These are phyloP conservation scores for Harringtonia aguacate DNA, from an alignment of 2,329 filamentous ascomycete species.

Conservation along the genomic window DNA sequence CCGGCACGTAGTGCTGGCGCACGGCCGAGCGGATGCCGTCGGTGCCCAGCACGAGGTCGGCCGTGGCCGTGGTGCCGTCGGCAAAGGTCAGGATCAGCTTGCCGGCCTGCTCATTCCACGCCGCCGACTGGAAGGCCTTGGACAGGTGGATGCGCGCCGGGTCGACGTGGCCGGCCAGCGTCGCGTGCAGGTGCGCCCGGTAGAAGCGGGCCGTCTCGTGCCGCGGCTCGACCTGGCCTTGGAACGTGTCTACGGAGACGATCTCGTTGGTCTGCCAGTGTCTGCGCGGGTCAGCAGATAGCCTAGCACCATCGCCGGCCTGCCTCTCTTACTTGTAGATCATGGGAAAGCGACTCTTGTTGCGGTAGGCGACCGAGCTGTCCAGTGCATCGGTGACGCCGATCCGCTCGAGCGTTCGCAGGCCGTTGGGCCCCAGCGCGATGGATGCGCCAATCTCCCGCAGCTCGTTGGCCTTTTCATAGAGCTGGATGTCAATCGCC, in stretches of 20 bases:
- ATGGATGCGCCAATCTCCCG: constrained; percentile 4
- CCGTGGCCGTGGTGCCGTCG: constrained; percentile 31
- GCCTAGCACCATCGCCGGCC: too few species aligned
- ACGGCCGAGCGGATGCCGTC: constrained; percentile 42
- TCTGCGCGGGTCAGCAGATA: too few species aligned
- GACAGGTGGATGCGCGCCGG: constrained; percentile 27
- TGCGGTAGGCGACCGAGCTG: constrained; percentile 27
- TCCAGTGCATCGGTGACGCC: constrained; percentile 34
- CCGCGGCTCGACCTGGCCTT: constrained; percentile 23
- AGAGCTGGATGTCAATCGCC: constrained; percentile 23
- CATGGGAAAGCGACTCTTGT: constrained; percentile 30
- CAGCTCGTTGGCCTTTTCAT: constrained; percentile 17
- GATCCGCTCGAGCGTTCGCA: constrained; percentile 38
- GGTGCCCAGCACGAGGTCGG: constrained; percentile 39
- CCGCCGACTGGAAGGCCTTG: constrained; percentile 28
- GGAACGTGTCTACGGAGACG: constrained; percentile 30
- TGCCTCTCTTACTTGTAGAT: too few species aligned
- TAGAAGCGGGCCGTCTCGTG: constrained; percentile 35
- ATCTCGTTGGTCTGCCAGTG: constrained; percentile 33
- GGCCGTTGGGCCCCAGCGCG: constrained; percentile 40
- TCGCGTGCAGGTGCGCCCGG: constrained; percentile 36
- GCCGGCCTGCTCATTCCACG: constrained; percentile 16
- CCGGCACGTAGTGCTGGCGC: constrained; percentile 30
- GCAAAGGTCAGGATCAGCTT: constrained; percentile 29
- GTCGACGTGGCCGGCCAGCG: constrained; percentile 33